A percentile compares a stretch with the other conserved stretches of the same genome.
phyloP scores from a whole-genome alignment of 805 yeast genomes.

The Candida sakaeoensis region DNA sequence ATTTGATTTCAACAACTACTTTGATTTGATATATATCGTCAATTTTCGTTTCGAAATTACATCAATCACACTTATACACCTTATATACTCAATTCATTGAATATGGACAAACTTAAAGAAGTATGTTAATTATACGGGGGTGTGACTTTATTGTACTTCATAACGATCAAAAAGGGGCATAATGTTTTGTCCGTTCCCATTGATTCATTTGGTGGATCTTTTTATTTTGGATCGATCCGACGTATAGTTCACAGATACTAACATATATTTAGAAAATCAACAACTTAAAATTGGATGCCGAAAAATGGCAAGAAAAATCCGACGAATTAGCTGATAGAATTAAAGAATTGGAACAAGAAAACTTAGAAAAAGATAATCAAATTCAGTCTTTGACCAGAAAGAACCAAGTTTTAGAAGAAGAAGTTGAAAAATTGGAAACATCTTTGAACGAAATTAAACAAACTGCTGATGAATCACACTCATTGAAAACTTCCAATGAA shows the following conservation, averaged over 20 bases:
- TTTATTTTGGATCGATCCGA: not conserved
- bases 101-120: conserved; percentile 60
- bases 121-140: conserved; percentile 44
- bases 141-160: too few relatives aligned
- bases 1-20: not conserved
- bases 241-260: not conserved
- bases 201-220: too few relatives aligned
- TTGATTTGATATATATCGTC: not conserved
- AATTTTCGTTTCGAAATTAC: too few relatives aligned
- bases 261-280: conserved; percentile 59
- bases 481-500: conserved; percentile 85
- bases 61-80: too few relatives aligned
- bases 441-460: conserved; percentile 74
- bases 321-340: conserved; percentile 79
- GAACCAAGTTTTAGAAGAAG: conserved; percentile 82
- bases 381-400: conserved; percentile 89
- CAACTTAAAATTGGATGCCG: conserved; percentile 90
- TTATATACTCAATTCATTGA: conserved; percentile 1
- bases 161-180: too few relatives aligned
- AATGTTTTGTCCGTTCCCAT: too few relatives aligned
- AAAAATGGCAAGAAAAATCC: conserved; percentile 94
- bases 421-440: conserved; percentile 73
- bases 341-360: conserved; percentile 90
- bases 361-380: conserved; percentile 89
- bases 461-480: conserved; percentile 86